Evolutionary conservation across 345 rosid species (phyloP).

Genomic region (Eucalyptus pumila): DNA sequence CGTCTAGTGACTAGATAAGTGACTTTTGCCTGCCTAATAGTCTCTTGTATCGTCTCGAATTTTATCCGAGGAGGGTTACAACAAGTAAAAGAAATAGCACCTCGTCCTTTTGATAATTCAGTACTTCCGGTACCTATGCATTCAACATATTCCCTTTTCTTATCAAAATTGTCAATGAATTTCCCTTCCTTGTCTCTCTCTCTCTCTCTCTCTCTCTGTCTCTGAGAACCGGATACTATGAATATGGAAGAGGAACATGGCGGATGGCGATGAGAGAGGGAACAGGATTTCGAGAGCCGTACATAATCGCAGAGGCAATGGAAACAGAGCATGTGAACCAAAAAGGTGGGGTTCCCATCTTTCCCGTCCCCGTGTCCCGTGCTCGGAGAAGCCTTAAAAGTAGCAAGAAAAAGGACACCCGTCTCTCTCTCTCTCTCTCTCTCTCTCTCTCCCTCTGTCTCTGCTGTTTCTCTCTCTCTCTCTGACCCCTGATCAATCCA

Average conservation of each 20-base stretch:
- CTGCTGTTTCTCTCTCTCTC: not conserved
- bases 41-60: too few relatives aligned
- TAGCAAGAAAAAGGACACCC: too few relatives aligned
- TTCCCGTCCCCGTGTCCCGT: not conserved
- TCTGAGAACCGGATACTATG: not conserved
- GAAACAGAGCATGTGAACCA: not conserved
- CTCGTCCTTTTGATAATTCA: too few relatives aligned
- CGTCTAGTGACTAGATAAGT: too few relatives aligned
- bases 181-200: not conserved
- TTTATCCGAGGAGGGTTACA: too few relatives aligned
- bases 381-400: not conserved
- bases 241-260: not conserved
- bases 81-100: too few relatives aligned
- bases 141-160: not conserved
- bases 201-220: not conserved
- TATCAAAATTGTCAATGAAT: not conserved
- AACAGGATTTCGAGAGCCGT: not conserved
- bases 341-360: not conserved
- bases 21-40: too few relatives aligned
- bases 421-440: not conserved
- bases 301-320: not conserved
- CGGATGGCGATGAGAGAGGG: not conserved
- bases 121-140: too few relatives aligned
- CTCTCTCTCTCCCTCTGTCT: not conserved
- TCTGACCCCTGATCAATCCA: too few relatives aligned